Base-by-base conservation (phyloP, 2,329 filamentous ascomycete species). In the Dichotomopilus funicola region DNA sequence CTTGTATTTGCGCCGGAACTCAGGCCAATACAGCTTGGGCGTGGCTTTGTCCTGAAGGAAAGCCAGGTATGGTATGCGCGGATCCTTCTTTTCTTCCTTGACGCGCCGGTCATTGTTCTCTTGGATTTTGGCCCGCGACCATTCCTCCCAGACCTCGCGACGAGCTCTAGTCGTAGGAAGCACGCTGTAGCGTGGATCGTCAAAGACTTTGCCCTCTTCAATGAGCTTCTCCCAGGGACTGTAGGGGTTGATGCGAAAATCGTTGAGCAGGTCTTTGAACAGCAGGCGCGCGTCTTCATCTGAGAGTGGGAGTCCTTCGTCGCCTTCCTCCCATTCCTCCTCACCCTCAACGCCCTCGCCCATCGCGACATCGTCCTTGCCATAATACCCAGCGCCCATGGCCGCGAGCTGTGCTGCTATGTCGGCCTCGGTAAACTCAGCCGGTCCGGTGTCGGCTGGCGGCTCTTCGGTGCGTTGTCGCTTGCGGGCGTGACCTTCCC, bases 11-110 rank as follows among this genome's bases (percentile, higher is more conserved):
- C 94, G 80, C 65, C 89, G 90, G 72, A 99, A 99, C 68, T 99
- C 94, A 0, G 89, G 87, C 94, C 94, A 99, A 76, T 95, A 99
- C 1, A 99, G 78, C 72, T 96, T 97, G 0, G 89, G 87, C 0
- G 86, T 94, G 0, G 91, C 92, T 62, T 90, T 82, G 49, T 86
- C 82, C 60, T 92, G 84, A 35, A 99, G 75, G 60, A 99, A 87
- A 0, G 81, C 80, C 58, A 97, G 74, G 69, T 95, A 99, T 0
- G 86, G 83, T 61, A 96, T 87, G 47, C 81, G 78, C 1, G 94
- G 92, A 65, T 97, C 91, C 61, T 83, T 82, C 73, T 89, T 92
- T 70, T 88, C 87, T 67, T 91, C 82, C 59, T 80, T 85, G 31
- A 86, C 86, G 56, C 88, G 85, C 65, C 81, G 80, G 62, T 88